Base-by-base conservation (phyloP, 2,329 filamentous ascomycete genomes). In the Penicillium brasilianum region DNA sequence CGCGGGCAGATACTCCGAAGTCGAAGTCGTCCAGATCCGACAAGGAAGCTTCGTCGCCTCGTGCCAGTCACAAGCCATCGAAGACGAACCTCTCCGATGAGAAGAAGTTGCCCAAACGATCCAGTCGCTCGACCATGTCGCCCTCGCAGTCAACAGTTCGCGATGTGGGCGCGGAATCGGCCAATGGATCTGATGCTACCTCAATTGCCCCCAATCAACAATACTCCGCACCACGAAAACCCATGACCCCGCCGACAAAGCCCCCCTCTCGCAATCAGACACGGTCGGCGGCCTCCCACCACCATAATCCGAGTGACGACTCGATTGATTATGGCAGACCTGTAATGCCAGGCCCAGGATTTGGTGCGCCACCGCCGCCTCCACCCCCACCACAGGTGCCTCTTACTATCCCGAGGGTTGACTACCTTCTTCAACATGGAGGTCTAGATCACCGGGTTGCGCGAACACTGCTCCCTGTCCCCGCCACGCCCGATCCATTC, bases 391-490 rank as follows among this genome's bases (percentile, higher is more conserved):
- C 92, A 9, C 85, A 88, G 60, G 72, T 84, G 43, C 83, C 85
- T 37, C 83, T 89, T 46, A 88, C 92, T 43, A 84, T 88, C 13
- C 94, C 94, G 0, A 87, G 91, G 62, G 93, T 98, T 18, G 94
- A 98, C 74, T 98, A 98, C 74, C 82, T 98, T 18, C 84, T 97
- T 57, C 92, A 95, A 70, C 90, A 97, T 75, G 94, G 94, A 41
- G 94, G 94, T 0, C 80, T 98, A 18, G 77, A 87, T 22, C 85
- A 90, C 48, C 82, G 87, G 0, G 85, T 95, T 0, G 88, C 93
- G 0, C 91, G 89, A 69, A 87, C 87, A 61, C 87, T 97, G 55
- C 80, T 97, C 8, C 67, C 74, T 49, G 76, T 76, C 6, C 73
- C 76, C 10, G 76, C 72, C 8, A 41, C 88, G 83, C 46, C 80